Conservation (phyloP, 2,329 filamentous ascomycete species). For the Paradendryphiella salina region DNA sequence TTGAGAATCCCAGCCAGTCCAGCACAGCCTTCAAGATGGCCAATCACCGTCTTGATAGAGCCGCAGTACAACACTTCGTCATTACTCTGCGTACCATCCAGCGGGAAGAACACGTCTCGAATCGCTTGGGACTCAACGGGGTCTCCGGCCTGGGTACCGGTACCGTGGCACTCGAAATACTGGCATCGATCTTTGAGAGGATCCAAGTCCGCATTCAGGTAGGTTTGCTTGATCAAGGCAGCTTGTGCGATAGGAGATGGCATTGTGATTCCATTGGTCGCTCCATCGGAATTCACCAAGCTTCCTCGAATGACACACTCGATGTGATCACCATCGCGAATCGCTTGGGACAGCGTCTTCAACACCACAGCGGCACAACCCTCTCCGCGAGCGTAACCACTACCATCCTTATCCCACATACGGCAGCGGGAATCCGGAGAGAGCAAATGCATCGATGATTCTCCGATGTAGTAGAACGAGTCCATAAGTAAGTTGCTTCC, state of each 20-base stretch:
- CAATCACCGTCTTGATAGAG: constrained; percentile 46
- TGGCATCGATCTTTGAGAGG: no score
- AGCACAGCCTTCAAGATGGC: constrained; percentile 48
- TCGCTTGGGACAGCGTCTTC: constrained; percentile 30
- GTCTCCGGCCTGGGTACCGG: constrained; percentile 32
- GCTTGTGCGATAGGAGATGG: constrained; percentile 37
- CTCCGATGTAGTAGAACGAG: constrained; percentile 10
- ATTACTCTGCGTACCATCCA: background rate
- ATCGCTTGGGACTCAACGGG: constrained; percentile 26
- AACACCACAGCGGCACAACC: constrained; percentile 32
- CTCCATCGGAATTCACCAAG: constrained; percentile 25
- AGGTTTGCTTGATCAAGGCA: background rate
- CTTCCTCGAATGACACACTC: constrained; percentile 28
- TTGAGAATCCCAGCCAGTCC: constrained; percentile 47
- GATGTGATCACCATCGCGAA: constrained; percentile 33
- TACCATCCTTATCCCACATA: constrained; percentile 31
- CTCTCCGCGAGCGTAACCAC: constrained; percentile 38
- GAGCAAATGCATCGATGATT: background rate
- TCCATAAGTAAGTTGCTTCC: constrained; percentile 43
- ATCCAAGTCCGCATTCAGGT: background rate
- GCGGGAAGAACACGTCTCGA: constrained; percentile 15
- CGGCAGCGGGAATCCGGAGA: constrained; percentile 24
- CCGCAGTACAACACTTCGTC: constrained; percentile 21
- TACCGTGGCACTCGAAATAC: constrained; percentile 34
- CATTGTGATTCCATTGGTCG: constrained; percentile 32